A percentile compares a stretch with the other conserved stretches of the same genome.
phyloP scores from a whole-genome alignment of 2,329 filamentous ascomycete species.

The Ceratocystis ficicola region DNA sequence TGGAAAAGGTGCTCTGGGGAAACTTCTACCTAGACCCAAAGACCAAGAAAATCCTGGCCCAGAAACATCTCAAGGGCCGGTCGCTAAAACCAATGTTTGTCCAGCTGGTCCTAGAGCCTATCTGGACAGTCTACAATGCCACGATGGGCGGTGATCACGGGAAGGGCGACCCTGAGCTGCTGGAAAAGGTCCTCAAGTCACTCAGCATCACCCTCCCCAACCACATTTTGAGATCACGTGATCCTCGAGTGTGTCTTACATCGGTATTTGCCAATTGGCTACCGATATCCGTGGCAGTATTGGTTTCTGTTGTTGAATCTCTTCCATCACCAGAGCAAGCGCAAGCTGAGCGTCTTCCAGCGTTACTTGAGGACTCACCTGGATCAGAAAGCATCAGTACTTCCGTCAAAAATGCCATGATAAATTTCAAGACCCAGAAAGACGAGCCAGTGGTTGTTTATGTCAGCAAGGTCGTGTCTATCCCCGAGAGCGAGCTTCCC shows the following conservation, averaged over 20 bases:
- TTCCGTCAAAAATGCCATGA: conserved; percentile 65
- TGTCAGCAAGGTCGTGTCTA: conserved; percentile 95
- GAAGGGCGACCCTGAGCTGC: conserved; percentile 66
- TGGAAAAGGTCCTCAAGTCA: conserved; percentile 93
- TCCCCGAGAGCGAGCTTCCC: conserved; percentile 83
- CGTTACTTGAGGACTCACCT: conserved; percentile 66
- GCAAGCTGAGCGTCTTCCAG: conserved; percentile 68
- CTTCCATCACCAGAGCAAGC: conserved; percentile 72
- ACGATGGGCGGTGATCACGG: conserved; percentile 71
- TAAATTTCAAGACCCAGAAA: conserved; percentile 58
- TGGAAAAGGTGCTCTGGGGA: conserved; percentile 95
- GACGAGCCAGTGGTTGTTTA: conserved; percentile 79
- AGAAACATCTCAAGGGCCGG: conserved; percentile 86
- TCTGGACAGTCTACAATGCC: conserved; percentile 92
- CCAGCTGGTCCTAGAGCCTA: conserved; percentile 84
- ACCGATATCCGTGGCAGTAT: conserved; percentile 77
- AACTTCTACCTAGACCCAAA: conserved; percentile 95
- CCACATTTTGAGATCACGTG: conserved; percentile 73
- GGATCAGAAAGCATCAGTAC: conserved; percentile 59
- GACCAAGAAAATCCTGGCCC: conserved; percentile 80
- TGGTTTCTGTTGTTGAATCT: conserved; percentile 89
- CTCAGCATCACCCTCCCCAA: conserved; percentile 70
- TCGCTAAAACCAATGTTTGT: conserved; percentile 95
- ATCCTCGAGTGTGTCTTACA: conserved; percentile 71
- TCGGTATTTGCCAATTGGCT: conserved; percentile 84